Evolutionary conservation across 768 basidiomycete species (phyloP), one percentile per base, ranked within the genome.

Genomic region (Podaxis sp.): DNA sequence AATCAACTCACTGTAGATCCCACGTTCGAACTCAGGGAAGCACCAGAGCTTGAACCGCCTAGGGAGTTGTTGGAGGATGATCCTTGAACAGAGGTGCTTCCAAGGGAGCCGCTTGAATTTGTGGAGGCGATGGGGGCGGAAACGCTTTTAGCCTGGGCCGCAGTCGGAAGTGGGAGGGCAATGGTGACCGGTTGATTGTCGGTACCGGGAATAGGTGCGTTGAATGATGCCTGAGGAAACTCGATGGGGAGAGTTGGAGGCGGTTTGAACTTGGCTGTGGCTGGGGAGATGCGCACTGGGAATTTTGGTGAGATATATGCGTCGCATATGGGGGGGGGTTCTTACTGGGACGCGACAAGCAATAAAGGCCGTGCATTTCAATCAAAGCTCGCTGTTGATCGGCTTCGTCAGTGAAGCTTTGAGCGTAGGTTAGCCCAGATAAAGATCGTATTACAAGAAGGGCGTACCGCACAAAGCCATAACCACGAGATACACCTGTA

Each of bases 321-420:
- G 70, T 57, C 58, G 58, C 40, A 46, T 56, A 20, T 57, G 26
- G 44, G 12, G 5, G 61, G 41, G 52, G 37, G 26, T 22, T 82
- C 90, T 66, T 74, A 94, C 93, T 95, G 52, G 93, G 94, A 63
- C 93, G 85, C 40, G 91, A 93, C 55, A 93, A 82, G 71, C 93
- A 94, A 70, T 95, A 95, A 12, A 95, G 79, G 11, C 93, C 94
- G 68, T 93, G 92, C 92, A 93, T 95, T 77, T 93, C 93, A 60
- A 89, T 89, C 62, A 96, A 79, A 2, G 94, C 94, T 50, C 95
- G 88, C 70, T 92, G 89, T 72, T 94, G 92, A 73, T 97, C 95
- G 37, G 84, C 78, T 72, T 95, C 93, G 63, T 94, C 90, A 3
- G 90, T 91, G 73, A 96, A 96, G 65, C 91, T 93, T 66, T 46